Evolutionary conservation across 306 rosid species (phyloP), one percentile per base, ranked within the genome.

Genomic region (Begonia loranthoides): DNA sequence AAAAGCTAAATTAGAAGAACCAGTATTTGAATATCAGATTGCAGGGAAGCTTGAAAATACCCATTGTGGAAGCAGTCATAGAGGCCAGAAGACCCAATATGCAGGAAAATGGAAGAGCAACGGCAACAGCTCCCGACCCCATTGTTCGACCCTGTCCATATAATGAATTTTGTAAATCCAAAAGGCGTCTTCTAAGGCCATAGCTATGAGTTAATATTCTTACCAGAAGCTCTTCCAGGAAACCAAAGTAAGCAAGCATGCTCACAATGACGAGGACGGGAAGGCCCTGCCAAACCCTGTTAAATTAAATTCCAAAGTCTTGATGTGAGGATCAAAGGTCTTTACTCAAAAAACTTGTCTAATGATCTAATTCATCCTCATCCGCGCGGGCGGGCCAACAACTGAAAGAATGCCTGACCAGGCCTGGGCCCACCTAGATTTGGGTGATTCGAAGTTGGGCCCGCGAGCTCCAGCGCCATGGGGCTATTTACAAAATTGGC

Each of bases 91-190:
- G 94, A 45, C 96, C 90, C 65, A 83, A 59, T 52, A 87, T 66
- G 69, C 89, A 82, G 51, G 96, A 80, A 71, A 78, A 87, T 14
- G 90, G 94, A 50, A 87, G 89, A 34, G 94, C 77, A 48, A 83
- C 63, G 14, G 94, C 87, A 58, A 83, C 58, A 14, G 90, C 87
- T 40, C 80, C 64, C 0, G 87, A 73, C 69, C 96, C 82, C 94
- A 77, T 58, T 45, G 36, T 65, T 47, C 73, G 66, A 61, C 76
- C 81, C 96, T 87, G 82, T 61, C 55, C 55, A 74, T 43, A 33
- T 12, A 13, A 65, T 57, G 56, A 64, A 17, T 59, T 58, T 45
- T 65, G 59, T 50, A 66, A 48, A 28, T 66, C 58, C 24, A n/a
- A 40, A 40, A 19, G 65, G 45, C 55, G 52, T 45, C 10, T 15